A percentile compares a stretch with the other conserved stretches of the same genome.
These are phyloP conservation scores for Aspergillus baeticus DNA, from an alignment of 495 filamentous ascomycete species.

Conservation along the genomic window DNA sequence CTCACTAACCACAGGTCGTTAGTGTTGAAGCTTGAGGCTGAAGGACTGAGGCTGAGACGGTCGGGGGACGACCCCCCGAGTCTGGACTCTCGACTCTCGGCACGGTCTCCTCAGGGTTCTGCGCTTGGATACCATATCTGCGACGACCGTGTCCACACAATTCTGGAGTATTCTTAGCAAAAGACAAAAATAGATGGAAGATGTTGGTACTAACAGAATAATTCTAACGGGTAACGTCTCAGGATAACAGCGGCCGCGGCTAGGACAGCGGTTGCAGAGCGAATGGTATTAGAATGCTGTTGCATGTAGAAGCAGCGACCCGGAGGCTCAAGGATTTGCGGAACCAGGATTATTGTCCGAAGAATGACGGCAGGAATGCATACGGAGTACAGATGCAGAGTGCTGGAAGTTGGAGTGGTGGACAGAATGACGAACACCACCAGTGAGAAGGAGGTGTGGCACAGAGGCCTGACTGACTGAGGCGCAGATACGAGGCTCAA, in stretches of 20 bases:
- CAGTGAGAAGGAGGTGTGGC: not conserved
- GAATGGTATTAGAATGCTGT: constrained; percentile 1
- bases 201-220: constrained; percentile 18
- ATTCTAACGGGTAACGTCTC: constrained; percentile 12
- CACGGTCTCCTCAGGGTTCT: not conserved
- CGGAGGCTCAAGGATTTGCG: not conserved
- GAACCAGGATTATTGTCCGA: not conserved
- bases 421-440: not conserved
- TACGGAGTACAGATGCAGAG: not conserved
- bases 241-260: constrained; percentile 5
- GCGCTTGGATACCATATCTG: too few relatives aligned
- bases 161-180: constrained; percentile 19
- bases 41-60: not conserved
- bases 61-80: not conserved
- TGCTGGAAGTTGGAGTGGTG: not conserved
- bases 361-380: not conserved
- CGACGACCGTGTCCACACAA: too few relatives aligned
- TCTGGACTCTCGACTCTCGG: not conserved
- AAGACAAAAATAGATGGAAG: constrained; percentile 1
- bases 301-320: not conserved
- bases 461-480: not conserved
- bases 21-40: constrained; percentile 4
- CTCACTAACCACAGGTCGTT: not conserved
- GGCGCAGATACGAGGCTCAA: constrained; percentile 9
- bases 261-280: constrained; percentile 8